phyloP scores from a whole-genome alignment of 768 basidiomycete genomes.

The Trametes maxima region DNA sequence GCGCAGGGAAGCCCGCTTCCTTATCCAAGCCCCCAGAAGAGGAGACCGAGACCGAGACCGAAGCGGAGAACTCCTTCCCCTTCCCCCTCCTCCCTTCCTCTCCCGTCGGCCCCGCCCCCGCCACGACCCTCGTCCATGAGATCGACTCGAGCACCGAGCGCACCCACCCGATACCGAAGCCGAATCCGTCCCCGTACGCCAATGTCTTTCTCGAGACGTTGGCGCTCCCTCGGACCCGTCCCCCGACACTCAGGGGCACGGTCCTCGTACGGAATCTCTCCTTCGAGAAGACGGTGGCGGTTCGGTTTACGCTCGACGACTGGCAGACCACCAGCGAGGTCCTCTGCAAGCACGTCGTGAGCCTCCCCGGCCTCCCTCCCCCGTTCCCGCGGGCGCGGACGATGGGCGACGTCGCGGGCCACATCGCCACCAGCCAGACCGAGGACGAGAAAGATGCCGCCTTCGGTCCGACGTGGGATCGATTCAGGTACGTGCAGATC shows the following conservation, averaged over 20 bases:
- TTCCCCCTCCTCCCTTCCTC: constrained; percentile 27
- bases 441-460: constrained; percentile 20
- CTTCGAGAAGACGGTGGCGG: constrained; percentile 82
- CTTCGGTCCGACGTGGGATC: constrained; percentile 32
- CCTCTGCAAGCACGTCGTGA: constrained; percentile 47
- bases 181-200: constrained; percentile 33
- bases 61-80: constrained; percentile 34
- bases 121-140: constrained; percentile 27
- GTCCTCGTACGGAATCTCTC: constrained; percentile 83
- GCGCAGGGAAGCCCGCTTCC: constrained; percentile 69
- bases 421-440: constrained; percentile 33
- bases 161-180: constrained; percentile 40
- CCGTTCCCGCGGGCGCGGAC: constrained; percentile 32
- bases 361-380: constrained; percentile 42
- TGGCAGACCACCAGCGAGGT: constrained; percentile 96
- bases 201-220: constrained; percentile 44
- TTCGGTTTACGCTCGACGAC: constrained; percentile 90
- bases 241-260: constrained; percentile 63
- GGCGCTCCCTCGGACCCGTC: constrained; percentile 38
- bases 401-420: constrained; percentile 46
- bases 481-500: constrained; percentile 34
- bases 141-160: constrained; percentile 40
- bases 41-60: constrained; percentile 46
- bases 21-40: constrained; percentile 52
- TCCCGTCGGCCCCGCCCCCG: constrained; percentile 14